phyloP scores from a whole-genome alignment of 768 basidiomycete genomes.

The Naganishia kalamii region DNA sequence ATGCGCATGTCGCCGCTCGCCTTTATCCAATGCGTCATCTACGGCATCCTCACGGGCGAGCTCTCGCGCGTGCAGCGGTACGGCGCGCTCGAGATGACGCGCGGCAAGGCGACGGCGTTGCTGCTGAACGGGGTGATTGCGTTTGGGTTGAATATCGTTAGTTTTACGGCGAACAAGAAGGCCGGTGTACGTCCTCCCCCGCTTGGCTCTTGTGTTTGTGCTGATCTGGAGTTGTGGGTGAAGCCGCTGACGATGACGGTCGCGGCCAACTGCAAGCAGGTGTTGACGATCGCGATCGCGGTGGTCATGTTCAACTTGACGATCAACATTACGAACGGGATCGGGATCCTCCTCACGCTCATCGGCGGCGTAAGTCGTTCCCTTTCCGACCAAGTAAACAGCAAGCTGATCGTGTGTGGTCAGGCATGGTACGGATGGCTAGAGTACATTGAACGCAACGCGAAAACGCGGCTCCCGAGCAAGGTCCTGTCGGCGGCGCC shows the following conservation, averaged over 20 bases:
- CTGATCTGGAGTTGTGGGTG: background rate
- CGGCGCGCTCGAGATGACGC: slow-evolving; percentile 51
- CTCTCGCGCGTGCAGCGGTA: slow-evolving; percentile 57
- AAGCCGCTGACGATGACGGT: slow-evolving; percentile 48
- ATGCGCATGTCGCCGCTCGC: slow-evolving; percentile 87
- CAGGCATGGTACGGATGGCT: slow-evolving; percentile 37
- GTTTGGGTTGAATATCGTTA: slow-evolving; percentile 86
- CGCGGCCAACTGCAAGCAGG: slow-evolving; percentile 68
- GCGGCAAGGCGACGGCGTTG: slow-evolving; percentile 55
- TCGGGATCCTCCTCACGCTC: slow-evolving; percentile 79
- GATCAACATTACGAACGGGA: slow-evolving; percentile 69
- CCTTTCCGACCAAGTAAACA: too few relatives aligned
- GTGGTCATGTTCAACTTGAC: slow-evolving; percentile 75
- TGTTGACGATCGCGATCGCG: slow-evolving; percentile 76
- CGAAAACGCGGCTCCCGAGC: slow-evolving; percentile 4
- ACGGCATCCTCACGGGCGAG: slow-evolving; percentile 76
- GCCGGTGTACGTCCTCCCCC: slow-evolving; percentile 59
- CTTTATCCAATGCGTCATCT: slow-evolving; percentile 72
- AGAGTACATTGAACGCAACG: slow-evolving; percentile 32
- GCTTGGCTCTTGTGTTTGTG: slow-evolving; percentile 18
- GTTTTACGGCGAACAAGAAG: slow-evolving; percentile 90
- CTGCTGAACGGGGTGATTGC: slow-evolving; percentile 77
- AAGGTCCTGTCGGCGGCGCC: background rate
- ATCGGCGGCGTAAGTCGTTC: slow-evolving; percentile 56
- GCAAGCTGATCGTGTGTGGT: background rate